Evolutionary conservation across 306 rosid genomes (phyloP).

Genomic region (Corylus americana): DNA sequence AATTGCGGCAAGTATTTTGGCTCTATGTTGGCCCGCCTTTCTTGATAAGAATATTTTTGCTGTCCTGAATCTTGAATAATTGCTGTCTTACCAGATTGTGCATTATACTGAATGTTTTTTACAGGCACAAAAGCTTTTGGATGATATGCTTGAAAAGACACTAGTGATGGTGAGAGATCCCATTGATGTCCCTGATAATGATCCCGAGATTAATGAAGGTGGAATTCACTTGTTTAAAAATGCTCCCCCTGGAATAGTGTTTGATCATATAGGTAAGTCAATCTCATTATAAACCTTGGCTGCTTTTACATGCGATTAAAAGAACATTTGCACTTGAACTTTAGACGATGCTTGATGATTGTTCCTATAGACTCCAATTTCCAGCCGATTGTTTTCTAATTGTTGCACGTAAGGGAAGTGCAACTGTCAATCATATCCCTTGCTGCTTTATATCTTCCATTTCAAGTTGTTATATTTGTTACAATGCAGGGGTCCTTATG

Average conservation of each 20-base stretch:
- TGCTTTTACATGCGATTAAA: background rate
- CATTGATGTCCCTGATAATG: slow-evolving; percentile 33
- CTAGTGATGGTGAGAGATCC: slow-evolving; percentile 65
- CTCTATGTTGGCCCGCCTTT: background rate
- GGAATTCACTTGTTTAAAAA: slow-evolving; percentile 79
- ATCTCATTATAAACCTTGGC: slow-evolving; percentile 24
- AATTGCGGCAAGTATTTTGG: background rate
- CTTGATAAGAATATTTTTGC: background rate
- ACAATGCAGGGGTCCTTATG: background rate
- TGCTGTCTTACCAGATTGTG: slow-evolving; percentile 12
- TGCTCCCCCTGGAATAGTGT: slow-evolving; percentile 69
- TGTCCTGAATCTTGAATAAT: background rate
- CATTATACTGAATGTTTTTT: slow-evolving; percentile 15
- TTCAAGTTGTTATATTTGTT: background rate
- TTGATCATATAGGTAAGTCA: slow-evolving; percentile 65
- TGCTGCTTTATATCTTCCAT: slow-evolving; percentile 16
- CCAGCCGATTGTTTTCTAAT: slow-evolving; percentile 26
- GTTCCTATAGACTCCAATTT: slow-evolving; percentile 10
- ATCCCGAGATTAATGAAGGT: slow-evolving; percentile 44
- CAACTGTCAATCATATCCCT: slow-evolving; percentile 3
- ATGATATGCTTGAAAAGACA: slow-evolving; percentile 62
- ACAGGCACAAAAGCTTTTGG: slow-evolving; percentile 82
- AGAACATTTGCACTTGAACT: slow-evolving; percentile 12
- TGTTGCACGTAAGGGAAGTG: slow-evolving; percentile 13
- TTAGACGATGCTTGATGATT: slow-evolving; percentile 25